Conservation (phyloP, 2,329 filamentous ascomycete species). For the Penicillium sp. region DNA sequence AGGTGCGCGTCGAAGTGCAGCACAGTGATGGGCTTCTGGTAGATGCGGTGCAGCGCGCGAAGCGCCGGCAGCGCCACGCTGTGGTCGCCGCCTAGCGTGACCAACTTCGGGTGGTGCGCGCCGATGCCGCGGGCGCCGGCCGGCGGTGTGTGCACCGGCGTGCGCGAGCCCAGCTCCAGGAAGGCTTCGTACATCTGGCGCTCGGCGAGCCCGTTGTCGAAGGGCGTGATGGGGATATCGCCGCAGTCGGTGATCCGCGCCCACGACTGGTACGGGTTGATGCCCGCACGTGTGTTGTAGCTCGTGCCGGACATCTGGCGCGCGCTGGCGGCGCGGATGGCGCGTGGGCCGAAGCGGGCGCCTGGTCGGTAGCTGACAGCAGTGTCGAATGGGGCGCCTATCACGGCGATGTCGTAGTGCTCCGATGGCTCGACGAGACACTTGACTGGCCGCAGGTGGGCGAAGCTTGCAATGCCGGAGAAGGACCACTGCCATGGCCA, state of each 20-base stretch:
- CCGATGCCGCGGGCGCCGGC: constrained; percentile 34
- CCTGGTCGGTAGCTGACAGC: constrained; percentile 68
- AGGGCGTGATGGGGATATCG: constrained; percentile 81
- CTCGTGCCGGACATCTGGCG: constrained; percentile 76
- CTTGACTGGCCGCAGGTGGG: constrained; percentile 66
- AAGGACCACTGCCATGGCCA: constrained; percentile 65
- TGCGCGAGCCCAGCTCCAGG: constrained; percentile 60
- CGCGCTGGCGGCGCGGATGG: constrained; percentile 78
- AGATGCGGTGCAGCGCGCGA: constrained; percentile 60
- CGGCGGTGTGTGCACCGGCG: constrained; percentile 35
- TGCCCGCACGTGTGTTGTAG: constrained; percentile 75
- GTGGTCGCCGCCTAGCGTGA: constrained; percentile 72
- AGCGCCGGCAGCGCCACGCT: constrained; percentile 67
- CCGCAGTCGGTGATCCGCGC: constrained; percentile 82
- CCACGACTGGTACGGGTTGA: constrained; percentile 82
- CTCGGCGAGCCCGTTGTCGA: constrained; percentile 79
- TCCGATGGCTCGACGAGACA: constrained; percentile 65
- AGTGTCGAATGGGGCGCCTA: constrained; percentile 72
- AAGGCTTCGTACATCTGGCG: constrained; percentile 82
- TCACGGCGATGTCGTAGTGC: constrained; percentile 67
- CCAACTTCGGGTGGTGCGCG: constrained; percentile 51
- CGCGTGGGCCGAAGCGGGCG: constrained; percentile 80
- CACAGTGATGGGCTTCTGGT: constrained; percentile 64
- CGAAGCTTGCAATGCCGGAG: constrained; percentile 71
- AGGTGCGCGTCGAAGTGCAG: constrained; percentile 77